Base-by-base conservation (phyloP, 2,329 filamentous ascomycete genomes). In the Trichophaea hybrida region DNA sequence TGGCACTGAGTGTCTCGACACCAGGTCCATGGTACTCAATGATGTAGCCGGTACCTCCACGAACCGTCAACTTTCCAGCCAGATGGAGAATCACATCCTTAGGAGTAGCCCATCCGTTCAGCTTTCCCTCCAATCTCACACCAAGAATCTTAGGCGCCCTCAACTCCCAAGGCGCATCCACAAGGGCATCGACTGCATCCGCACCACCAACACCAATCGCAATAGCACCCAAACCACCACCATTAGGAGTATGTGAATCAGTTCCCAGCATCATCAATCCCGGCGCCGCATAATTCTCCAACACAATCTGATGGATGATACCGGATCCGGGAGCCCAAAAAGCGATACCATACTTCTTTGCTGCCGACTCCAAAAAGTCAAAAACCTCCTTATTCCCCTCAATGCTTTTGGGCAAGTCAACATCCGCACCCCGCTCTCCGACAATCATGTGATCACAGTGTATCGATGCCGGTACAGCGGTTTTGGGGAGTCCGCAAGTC, bases 381-480 rank as follows among this genome's bases (percentile, higher is more conserved):
- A 96, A 98, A 0, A 98, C 90, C 77, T 98, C 93, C 72, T 89
- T 89, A 74, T 98, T 98, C 51, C 86, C 85, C 73, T 84, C 78
- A 64, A 98, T 94, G 46, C 89, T 93, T 35, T 84, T 81, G 33
- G 85, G 81, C 63, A 98, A 75, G 74, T 98, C 93, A 31, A 82
- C 80, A 69, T 91, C 84, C 38, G 91, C 93, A 61, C 93, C 93
- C 71, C 84, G 86, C 74, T 94, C 85, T 59, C 91, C 93, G 34
- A 97, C 91, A 74, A 98, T 97, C 83, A 98, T 84, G 73, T 98
- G 93, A 75, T 98, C 93, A 74, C 93, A 98, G 76, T 98, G 93
- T 68, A 97, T 96, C 72, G 90, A 96, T 53, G 93, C 91, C 8
- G 93, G 93, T 54, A 98, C 91, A 7, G 90, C 90, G 1, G 93